Evolutionary conservation across 148 eudicot species (phyloP), one percentile per base, ranked within the genome.

Genomic region (Vaccinium vitisidaea): DNA sequence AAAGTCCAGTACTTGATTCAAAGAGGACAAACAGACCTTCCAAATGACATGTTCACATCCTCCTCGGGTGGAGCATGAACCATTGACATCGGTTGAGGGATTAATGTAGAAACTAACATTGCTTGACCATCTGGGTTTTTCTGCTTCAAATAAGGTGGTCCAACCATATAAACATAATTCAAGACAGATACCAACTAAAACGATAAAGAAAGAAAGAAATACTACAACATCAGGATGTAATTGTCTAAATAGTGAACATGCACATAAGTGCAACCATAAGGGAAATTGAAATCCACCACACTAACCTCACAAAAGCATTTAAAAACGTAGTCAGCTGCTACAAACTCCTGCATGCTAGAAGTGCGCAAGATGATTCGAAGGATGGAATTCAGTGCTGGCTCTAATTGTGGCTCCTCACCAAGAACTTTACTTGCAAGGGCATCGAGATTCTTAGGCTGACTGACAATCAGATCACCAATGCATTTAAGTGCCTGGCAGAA

Each of bases 21-120:
- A 43, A 84, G 36, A 52, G n/a, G 52, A 80, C 80, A 84, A 82
- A 84, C 82, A 79, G 85, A 95, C 99, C 99, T 94, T 94, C 98
- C 99, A 90, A 97, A 97, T 83, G 99, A 93, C 98, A 94, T 92
- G 90, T 93, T 89, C 69, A 94, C 89, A 86, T 97, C 98, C 79
- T 97, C 98, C 84, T 92, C 96, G 81, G 87, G 84, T 27, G 88
- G 89, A 61, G 90, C 92, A 88, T 88, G 91, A 83, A 83, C 81
- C 87, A 83, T 80, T 75, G 92, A 85, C 77, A 88, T 92, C 80
- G 96, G 99, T 84, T 92, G 98, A 77, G 98, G 98, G 85, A 88
- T 91, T 86, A 95, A 87, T 39, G 98, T 97, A 80, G 98, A 95
- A 53, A 93, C 95, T 86, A 97, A 90, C 94, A 94, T 90, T 61